phyloP scores from a whole-genome alignment of 225 moss, liverwort and hornwort species.

The Marchantia polymorpha region DNA sequence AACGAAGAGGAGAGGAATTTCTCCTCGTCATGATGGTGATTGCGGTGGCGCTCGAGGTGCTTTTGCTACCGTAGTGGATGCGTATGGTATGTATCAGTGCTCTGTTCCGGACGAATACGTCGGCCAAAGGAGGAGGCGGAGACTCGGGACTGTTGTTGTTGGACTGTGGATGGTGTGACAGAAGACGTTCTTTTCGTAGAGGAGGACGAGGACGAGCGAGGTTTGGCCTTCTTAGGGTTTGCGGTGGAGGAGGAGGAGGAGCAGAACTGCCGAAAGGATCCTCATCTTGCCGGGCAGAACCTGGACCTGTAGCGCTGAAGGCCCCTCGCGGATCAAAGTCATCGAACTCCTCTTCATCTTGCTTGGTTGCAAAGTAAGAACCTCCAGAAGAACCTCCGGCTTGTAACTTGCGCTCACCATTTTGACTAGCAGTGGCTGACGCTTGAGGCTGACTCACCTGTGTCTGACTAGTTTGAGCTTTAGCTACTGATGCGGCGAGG shows the following conservation, averaged over 20 bases:
- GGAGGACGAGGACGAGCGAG: too few species aligned
- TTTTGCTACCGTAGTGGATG: too few species aligned
- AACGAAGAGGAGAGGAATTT: too few species aligned
- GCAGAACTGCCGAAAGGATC: constrained; percentile 46
- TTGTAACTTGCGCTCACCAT: constrained; percentile 25
- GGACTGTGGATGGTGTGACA: too few species aligned
- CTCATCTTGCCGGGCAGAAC: constrained; percentile 58
- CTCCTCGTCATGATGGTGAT: too few species aligned
- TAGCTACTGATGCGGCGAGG: constrained; percentile 82
- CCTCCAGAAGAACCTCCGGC: constrained; percentile 46
- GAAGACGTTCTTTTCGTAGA: too few species aligned
- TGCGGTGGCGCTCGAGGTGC: too few species aligned
- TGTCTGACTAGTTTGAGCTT: constrained; percentile 68
- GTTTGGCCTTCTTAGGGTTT: too few species aligned
- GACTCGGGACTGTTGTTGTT: too few species aligned
- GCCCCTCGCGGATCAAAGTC: constrained; percentile 93
- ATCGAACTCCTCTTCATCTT: constrained; percentile 68
- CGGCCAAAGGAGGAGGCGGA: too few species aligned
- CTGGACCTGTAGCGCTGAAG: constrained; percentile 48
- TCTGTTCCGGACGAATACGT: too few species aligned
- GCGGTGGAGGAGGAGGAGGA: constrained; percentile 40
- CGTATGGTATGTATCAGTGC: too few species aligned
- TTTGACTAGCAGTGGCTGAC: constrained; percentile 27
- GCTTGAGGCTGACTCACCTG: constrained; percentile 50
- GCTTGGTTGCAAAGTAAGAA: constrained; percentile 63